A percentile compares a stretch with the other conserved stretches of the same genome.
These are phyloP conservation scores for Isatis tinctoria DNA, from an alignment of 345 rosid genomes.

Conservation along the genomic window DNA sequence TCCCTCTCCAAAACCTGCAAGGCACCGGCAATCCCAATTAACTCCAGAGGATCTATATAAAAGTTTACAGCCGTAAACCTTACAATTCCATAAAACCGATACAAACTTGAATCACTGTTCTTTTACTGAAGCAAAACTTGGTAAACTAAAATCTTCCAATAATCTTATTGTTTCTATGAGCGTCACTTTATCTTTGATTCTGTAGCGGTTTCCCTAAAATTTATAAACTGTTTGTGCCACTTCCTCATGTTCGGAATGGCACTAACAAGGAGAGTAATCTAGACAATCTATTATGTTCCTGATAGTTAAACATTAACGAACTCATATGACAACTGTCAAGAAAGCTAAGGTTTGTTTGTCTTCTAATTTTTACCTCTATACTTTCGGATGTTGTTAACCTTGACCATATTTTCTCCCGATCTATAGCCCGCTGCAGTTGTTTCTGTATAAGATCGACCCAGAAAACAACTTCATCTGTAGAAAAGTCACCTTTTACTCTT, in stretches of 20 bases:
- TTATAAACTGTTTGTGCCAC: constrained; percentile 3
- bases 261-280: not conserved
- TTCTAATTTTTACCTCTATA: constrained; percentile 65
- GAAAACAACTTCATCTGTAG: constrained; percentile 77
- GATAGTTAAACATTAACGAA: not conserved
- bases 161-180: not conserved
- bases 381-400: constrained; percentile 92
- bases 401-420: constrained; percentile 98
- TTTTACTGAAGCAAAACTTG: not conserved
- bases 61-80: not conserved
- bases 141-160: not conserved
- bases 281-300: constrained; percentile 11
- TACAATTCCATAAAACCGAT: not conserved
- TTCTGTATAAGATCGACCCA: constrained; percentile 93
- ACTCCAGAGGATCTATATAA: not conserved
- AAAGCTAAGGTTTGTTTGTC: constrained; percentile 5
- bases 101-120: not conserved
- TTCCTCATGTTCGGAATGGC: constrained; percentile 6
- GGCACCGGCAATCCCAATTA: constrained; percentile 23
- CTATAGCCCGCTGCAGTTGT: constrained; percentile 79
- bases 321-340: not conserved
- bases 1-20: constrained; percentile 91
- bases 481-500: constrained; percentile 57
- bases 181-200: not conserved
- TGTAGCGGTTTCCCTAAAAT: not conserved